Conservation (phyloP, 352 stramenopile genomes). For the Globisporangium abappressorium region DNA sequence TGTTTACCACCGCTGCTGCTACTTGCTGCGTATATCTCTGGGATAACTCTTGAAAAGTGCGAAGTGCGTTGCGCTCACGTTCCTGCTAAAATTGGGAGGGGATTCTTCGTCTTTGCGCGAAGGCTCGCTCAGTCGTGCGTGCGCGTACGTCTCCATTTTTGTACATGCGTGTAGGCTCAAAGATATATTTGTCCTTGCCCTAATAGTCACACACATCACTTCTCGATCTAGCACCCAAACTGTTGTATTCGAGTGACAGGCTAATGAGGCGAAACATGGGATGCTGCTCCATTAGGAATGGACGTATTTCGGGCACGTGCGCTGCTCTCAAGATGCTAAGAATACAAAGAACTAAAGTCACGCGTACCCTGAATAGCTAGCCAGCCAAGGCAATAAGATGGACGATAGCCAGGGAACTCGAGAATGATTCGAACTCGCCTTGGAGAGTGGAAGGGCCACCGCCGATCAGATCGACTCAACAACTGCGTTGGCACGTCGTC, state of each 20-base stretch:
- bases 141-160: background rate
- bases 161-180: background rate
- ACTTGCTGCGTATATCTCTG: background rate
- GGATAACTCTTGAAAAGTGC: slow-evolving; percentile 13
- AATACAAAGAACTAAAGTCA: background rate
- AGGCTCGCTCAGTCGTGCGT: background rate
- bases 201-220: background rate
- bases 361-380: no score
- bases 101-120: background rate
- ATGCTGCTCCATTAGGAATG: background rate
- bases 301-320: background rate
- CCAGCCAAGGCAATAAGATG: no score
- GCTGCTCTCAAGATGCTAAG: background rate
- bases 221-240: no score
- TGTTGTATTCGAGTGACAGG: background rate
- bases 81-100: slow-evolving; percentile 6
- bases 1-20: background rate
- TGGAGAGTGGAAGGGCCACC: no score
- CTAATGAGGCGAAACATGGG: background rate
- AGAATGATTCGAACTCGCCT: no score
- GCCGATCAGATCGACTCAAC: no score
- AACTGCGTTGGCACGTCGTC: no score
- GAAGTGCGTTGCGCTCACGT: slow-evolving; percentile 9
- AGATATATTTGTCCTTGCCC: background rate
- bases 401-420: no score